Evolutionary conservation across 352 stramenopile species (phyloP), one percentile per base, ranked within the genome.

Genomic region (Phytophthora quininea): DNA sequence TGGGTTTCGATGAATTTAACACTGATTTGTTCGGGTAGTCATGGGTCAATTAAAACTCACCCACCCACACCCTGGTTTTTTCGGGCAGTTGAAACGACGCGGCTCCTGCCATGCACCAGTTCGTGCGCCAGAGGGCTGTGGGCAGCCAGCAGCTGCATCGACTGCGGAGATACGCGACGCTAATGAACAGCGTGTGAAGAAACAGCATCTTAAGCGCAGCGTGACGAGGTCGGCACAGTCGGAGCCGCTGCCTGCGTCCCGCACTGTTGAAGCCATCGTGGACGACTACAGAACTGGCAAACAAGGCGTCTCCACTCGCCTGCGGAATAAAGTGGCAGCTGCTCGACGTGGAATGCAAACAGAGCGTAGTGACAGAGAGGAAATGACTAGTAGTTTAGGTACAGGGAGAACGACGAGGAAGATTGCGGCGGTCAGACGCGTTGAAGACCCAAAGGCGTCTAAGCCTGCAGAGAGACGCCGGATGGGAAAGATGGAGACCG

Each of bases 201-300:
- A 69, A 24, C 47, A 53, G 29, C 83, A 91, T 60, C 55, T 84
- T 12, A 54, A 65, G 37, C 67, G 30, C 4, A 40, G 29, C 27
- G 32, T 15, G 35, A 31, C 35, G 31, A 7, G 2, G 27, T 45
- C 42, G 53, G 33, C 12, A 1, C 54, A 8, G 15, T 67, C 6
- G 43, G 49, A 32, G 31, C 27, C 47, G 27, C 60, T 35, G 46
- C 32, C 33, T 46, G 38, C 33, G 53, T 51, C 67, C n/a, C 63
- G 55, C 29, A 86, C 76, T 1, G 73, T 90, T 2, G 79, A 92
- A 59, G 79, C 74, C 1, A 73, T 89, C 3, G 67, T 89, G 2
- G 63, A 86, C 69, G 74, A 45, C 47, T 56, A 29, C 63, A 72
- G 4, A 15, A 64, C 2, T 46, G 31, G 55, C 54, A 15, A 7